Evolutionary conservation across 2,329 filamentous ascomycete genomes (phyloP).

Genomic region (Sporothrix variecibatus): DNA sequence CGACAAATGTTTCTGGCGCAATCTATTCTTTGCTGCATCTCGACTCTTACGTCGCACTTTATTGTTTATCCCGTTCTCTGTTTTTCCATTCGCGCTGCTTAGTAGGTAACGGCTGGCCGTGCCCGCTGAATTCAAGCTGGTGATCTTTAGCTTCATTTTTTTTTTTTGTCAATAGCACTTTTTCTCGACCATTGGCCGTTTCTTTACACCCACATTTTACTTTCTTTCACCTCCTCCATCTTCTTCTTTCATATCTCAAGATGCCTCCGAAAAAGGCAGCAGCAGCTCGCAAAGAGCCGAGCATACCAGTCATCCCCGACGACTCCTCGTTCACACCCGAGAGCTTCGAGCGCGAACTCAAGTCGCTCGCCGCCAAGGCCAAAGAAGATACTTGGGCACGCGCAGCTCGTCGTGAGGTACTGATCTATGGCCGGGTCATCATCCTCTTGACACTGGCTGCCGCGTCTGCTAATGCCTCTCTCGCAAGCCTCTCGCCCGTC

Average conservation of each 20-base stretch:
- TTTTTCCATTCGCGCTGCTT: not conserved
- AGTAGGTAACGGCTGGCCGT: slow-evolving; percentile 27
- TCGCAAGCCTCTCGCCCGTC: slow-evolving; percentile 78
- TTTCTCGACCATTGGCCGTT: not conserved
- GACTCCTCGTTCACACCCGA: slow-evolving; percentile 50
- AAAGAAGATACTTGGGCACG: slow-evolving; percentile 40
- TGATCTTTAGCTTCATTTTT: slow-evolving; percentile 18
- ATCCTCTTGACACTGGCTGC: slow-evolving; percentile 60
- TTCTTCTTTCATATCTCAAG: not conserved
- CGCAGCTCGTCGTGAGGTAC: slow-evolving; percentile 41
- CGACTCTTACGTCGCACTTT: not conserved
- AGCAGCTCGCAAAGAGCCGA: not conserved
- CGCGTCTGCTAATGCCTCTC: slow-evolving; percentile 68
- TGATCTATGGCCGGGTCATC: slow-evolving; percentile 46
- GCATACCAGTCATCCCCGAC: slow-evolving; percentile 34
- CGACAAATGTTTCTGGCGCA: not conserved
- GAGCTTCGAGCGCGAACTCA: slow-evolving; percentile 57
- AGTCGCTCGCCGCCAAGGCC: slow-evolving; percentile 51
- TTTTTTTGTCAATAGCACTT: not conserved
- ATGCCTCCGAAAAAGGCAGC: slow-evolving; percentile 29
- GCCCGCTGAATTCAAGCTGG: slow-evolving; percentile 9
- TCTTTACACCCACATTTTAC: not conserved
- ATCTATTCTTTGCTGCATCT: not conserved
- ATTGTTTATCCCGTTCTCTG: not conserved
- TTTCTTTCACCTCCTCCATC: not conserved